Percentiles rank a stretch among this genome's conserved stretches.
These are phyloP conservation scores for Aspergillus sp. DNA, from an alignment of 2,329 filamentous ascomycete species.

Conservation along the genomic window DNA sequence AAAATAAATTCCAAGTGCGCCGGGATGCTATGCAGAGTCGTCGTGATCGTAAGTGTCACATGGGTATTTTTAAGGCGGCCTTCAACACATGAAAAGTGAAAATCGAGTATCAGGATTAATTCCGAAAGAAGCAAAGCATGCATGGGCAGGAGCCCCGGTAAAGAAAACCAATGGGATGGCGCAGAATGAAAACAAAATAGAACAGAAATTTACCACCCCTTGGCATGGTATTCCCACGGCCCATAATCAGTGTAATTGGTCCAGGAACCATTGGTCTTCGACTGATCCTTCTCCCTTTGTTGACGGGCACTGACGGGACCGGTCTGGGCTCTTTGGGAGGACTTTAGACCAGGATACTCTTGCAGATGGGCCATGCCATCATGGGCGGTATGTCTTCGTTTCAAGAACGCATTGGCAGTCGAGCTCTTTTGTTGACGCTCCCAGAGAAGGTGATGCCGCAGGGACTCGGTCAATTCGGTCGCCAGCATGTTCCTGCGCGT, in stretches of 20 bases:
- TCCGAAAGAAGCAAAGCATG: slow-evolving; percentile 6
- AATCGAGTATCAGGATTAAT: slow-evolving; percentile 16
- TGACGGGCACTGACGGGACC: slow-evolving; percentile 14
- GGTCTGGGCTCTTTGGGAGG: slow-evolving; percentile 15
- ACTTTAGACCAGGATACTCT: slow-evolving; percentile 62
- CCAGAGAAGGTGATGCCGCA: slow-evolving; percentile 85
- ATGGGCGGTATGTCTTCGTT: slow-evolving; percentile 81
- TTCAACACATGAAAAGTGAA: slow-evolving; percentile 8
- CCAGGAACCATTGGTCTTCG: slow-evolving; percentile 61
- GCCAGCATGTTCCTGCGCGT: slow-evolving; percentile 93
- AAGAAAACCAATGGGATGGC: not conserved
- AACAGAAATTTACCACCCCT: slow-evolving; percentile 60
- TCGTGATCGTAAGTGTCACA: slow-evolving; percentile 31
- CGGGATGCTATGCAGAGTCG: slow-evolving; percentile 33
- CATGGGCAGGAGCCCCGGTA: slow-evolving; percentile 7
- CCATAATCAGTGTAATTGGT: slow-evolving; percentile 81
- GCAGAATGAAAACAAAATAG: not conserved
- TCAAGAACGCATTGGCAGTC: slow-evolving; percentile 78
- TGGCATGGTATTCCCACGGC: slow-evolving; percentile 73
- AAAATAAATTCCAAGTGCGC: slow-evolving; percentile 26
- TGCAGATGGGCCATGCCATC: slow-evolving; percentile 75
- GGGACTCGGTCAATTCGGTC: slow-evolving; percentile 85
- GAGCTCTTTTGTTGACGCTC: slow-evolving; percentile 91
- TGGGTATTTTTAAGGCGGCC: slow-evolving; percentile 12
- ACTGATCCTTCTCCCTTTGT: slow-evolving; percentile 48